Evolutionary conservation across 2,329 filamentous ascomycete species (phyloP).

Genomic region (Penicillium brasilianum): DNA sequence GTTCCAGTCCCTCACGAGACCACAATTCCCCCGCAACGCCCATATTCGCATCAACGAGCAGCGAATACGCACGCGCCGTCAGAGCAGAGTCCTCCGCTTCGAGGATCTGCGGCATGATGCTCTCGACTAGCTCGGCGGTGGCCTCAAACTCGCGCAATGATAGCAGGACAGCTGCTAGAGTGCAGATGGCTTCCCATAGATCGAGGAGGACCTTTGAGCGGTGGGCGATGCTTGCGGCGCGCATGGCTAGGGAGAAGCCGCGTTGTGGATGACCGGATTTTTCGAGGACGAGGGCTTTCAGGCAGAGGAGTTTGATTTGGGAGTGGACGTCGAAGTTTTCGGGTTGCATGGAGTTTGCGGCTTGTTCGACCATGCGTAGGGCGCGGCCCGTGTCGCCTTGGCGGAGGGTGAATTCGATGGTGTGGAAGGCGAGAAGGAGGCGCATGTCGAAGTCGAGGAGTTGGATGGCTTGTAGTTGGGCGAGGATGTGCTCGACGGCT

Average conservation of each 20-base stretch:
- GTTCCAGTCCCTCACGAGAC: conserved; percentile 27
- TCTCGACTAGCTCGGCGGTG: conserved; percentile 67
- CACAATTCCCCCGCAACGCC: conserved; percentile 67
- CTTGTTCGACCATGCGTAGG: conserved; percentile 58
- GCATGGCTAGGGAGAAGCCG: conserved; percentile 76
- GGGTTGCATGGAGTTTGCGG: conserved; percentile 57
- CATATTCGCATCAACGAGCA: conserved; percentile 78
- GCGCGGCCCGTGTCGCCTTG: conserved; percentile 59
- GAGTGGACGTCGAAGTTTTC: conserved; percentile 68
- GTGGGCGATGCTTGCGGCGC: conserved; percentile 75
- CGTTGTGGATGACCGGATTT: conserved; percentile 71
- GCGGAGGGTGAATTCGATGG: conserved; percentile 64
- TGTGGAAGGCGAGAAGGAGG: conserved; percentile 63
- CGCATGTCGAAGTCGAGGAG: conserved; percentile 63
- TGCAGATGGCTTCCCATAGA: conserved; percentile 74
- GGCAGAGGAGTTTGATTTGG: conserved; percentile 71
- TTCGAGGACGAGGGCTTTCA: conserved; percentile 74
- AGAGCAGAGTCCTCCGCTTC: conserved; percentile 70
- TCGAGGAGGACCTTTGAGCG: conserved; percentile 69
- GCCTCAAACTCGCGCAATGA: conserved; percentile 72
- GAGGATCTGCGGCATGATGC: conserved; percentile 75
- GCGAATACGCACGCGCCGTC: conserved; percentile 69
- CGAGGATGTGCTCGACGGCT: conserved; percentile 62
- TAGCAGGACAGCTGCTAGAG: conserved; percentile 70
- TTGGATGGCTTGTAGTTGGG: conserved; percentile 59